Conservation (phyloP, 306 rosid species). For the Gastrolobium villosum region DNA sequence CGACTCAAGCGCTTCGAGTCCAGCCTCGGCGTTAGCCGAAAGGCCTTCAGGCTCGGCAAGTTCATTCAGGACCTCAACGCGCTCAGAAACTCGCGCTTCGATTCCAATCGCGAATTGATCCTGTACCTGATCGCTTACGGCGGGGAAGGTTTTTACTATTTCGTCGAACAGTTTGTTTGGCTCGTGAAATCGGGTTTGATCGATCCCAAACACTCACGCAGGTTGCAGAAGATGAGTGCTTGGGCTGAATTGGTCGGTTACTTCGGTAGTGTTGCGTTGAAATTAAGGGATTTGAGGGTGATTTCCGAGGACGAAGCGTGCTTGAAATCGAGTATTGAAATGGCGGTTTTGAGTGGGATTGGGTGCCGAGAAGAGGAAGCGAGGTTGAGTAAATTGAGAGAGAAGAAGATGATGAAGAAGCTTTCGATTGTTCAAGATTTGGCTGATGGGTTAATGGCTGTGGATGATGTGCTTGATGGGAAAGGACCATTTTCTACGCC, state of each 20-base stretch:
- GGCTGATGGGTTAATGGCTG: constrained; percentile 84
- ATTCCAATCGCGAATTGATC: constrained; percentile 49
- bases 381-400: constrained; percentile 61
- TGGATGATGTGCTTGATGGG: constrained; percentile 80
- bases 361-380: constrained; percentile 53
- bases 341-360: constrained; percentile 37
- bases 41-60: constrained; percentile 91
- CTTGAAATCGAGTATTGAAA: constrained; percentile 60
- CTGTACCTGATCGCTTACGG: constrained; percentile 71
- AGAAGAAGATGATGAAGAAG: constrained; percentile 73
- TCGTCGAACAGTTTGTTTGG: constrained; percentile 90
- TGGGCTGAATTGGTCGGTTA: constrained; percentile 50
- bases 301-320: constrained; percentile 67
- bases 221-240: constrained; percentile 34
- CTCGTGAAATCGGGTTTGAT: constrained; percentile 74
- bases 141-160: constrained; percentile 83
- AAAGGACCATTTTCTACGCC: constrained; percentile 68
- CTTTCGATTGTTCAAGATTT: constrained; percentile 87
- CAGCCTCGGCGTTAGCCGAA: constrained; percentile 87
- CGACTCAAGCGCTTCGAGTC: constrained; percentile 89
- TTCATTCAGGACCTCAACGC: constrained; percentile 91
- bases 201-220: constrained; percentile 31
- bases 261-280: constrained; percentile 56
- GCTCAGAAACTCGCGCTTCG: constrained; percentile 54
- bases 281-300: constrained; percentile 63